phyloP scores from a whole-genome alignment of 1,284 basidiomycete genomes.

The Pseudozyma tsukubaensis region DNA sequence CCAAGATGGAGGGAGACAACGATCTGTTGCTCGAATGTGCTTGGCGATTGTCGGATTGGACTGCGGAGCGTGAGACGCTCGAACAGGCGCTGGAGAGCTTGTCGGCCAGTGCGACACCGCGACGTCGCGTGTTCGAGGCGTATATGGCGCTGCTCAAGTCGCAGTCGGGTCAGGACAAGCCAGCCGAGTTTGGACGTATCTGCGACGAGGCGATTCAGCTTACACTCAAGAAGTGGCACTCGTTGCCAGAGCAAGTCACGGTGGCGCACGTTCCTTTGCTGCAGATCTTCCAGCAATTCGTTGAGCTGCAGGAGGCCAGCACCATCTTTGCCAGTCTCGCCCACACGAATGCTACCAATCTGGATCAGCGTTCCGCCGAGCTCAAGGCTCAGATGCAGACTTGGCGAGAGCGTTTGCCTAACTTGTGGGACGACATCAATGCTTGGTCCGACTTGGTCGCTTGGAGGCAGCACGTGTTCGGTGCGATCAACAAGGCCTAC shows the following conservation, averaged over 20 bases:
- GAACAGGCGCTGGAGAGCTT: constrained; percentile 87
- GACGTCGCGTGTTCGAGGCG: constrained; percentile 93
- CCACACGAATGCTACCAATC: constrained; percentile 85
- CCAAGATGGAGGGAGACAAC: constrained; percentile 88
- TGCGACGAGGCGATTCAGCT: constrained; percentile 98
- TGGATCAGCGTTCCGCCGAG: constrained; percentile 94
- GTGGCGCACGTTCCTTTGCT: constrained; percentile 92
- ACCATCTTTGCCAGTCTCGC: constrained; percentile 86
- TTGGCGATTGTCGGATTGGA: constrained; percentile 95
- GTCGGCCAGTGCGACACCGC: constrained; percentile 87
- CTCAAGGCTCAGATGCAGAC: constrained; percentile 78
- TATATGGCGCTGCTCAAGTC: constrained; percentile 83
- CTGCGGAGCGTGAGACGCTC: constrained; percentile 78
- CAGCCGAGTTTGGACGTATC: constrained; percentile 71
- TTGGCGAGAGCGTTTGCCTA: constrained; percentile 96
- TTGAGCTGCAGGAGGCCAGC: constrained; percentile 91
- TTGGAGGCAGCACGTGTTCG: constrained; percentile 90
- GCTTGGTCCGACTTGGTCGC: constrained; percentile 98
- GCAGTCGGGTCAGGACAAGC: constrained; percentile 68
- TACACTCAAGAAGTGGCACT: constrained; percentile 94
- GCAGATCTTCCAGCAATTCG: constrained; percentile 98
- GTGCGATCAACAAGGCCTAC: constrained; percentile 96
- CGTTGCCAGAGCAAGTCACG: constrained; percentile 85
- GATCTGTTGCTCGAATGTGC: constrained; percentile 94
- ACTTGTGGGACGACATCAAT: constrained; percentile 96